Conservation (phyloP, 768 basidiomycete species). For the Leccinellum rugosiceps region DNA sequence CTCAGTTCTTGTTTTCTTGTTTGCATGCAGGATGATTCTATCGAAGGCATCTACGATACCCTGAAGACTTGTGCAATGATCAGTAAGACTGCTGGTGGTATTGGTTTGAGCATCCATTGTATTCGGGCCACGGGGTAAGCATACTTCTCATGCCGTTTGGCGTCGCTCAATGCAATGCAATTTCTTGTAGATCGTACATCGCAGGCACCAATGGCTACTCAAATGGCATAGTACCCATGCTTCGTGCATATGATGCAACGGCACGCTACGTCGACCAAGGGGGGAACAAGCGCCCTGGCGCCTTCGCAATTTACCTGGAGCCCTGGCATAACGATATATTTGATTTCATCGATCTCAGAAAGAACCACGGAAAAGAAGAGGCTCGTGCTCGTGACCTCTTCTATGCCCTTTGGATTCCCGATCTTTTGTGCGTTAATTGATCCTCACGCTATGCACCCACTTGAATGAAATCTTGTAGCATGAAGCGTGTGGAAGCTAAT, state of each 20-base stretch:
- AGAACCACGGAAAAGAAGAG: constrained; percentile 99
- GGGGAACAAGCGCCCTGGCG: constrained; percentile 98
- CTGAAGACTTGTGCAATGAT: constrained; percentile 99
- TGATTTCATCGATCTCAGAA: constrained; percentile 94
- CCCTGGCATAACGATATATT: constrained; percentile 99
- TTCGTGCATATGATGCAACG: constrained; percentile 95
- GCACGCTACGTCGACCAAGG: constrained; percentile 99
- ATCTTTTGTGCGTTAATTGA: constrained; percentile 73
- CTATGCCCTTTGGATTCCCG: constrained; percentile 97
- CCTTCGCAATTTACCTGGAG: constrained; percentile 97
- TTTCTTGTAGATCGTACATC: constrained; percentile 78
- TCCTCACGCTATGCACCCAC: background rate
- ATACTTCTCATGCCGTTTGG: background rate
- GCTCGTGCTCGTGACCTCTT: constrained; percentile 94
- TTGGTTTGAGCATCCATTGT: constrained; percentile 93
- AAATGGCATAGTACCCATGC: constrained; percentile 99
- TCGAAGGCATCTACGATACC: constrained; percentile 99
- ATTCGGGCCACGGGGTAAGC: constrained; percentile 91
- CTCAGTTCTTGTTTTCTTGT: constrained; percentile 97
- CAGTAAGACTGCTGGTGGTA: constrained; percentile 98
- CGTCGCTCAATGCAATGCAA: background rate
- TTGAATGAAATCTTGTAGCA: constrained; percentile 44
- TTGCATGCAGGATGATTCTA: constrained; percentile 97
- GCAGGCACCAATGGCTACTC: constrained; percentile 99
- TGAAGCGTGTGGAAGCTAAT: constrained; percentile 92